Conservation (phyloP, 495 filamentous ascomycete species). For the Bacidia rubella region DNA sequence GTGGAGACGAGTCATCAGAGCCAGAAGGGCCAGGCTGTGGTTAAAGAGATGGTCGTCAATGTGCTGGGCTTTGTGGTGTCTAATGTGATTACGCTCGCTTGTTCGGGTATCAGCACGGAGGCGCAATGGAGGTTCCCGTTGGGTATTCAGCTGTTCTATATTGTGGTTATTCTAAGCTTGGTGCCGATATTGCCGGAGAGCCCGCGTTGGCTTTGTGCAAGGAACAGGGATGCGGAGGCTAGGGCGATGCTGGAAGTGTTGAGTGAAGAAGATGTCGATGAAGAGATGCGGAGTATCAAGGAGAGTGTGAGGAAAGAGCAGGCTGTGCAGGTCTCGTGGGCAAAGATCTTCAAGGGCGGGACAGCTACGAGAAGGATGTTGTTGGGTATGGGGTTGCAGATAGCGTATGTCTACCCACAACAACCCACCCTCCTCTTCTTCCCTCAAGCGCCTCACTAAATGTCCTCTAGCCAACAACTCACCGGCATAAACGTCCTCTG, state of each 20-base stretch:
- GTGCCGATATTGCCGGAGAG: slow-evolving; percentile 38
- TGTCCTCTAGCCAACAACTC: slow-evolving; percentile 27
- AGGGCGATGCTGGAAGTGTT: slow-evolving; percentile 23
- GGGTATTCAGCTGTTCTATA: slow-evolving; percentile 33
- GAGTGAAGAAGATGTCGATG: slow-evolving; percentile 27
- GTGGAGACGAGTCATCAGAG: slow-evolving; percentile 12
- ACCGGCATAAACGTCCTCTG: slow-evolving; percentile 48
- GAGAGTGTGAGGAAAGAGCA: slow-evolving; percentile 13
- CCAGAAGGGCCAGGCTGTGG: slow-evolving; percentile 14
- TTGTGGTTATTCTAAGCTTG: slow-evolving; percentile 26
- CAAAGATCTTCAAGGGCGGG: slow-evolving; percentile 12
- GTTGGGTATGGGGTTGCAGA: slow-evolving; percentile 13
- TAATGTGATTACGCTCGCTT: slow-evolving; percentile 13
- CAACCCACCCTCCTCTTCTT: neutral
- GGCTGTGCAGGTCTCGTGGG: slow-evolving; percentile 11
- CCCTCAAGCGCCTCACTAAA: neutral
- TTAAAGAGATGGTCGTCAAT: slow-evolving; percentile 17
- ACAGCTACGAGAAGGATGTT: slow-evolving; percentile 9
- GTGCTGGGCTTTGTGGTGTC: slow-evolving; percentile 12
- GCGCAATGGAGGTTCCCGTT: slow-evolving; percentile 39
- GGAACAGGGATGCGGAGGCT: slow-evolving; percentile 25
- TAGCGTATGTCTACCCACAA: slow-evolving; percentile 2
- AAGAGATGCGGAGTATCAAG: slow-evolving; percentile 20
- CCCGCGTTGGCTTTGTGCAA: slow-evolving; percentile 35
- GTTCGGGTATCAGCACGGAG: slow-evolving; percentile 16